Conservation (phyloP, 129 eudicot genomes). For the Apium graveolens region DNA sequence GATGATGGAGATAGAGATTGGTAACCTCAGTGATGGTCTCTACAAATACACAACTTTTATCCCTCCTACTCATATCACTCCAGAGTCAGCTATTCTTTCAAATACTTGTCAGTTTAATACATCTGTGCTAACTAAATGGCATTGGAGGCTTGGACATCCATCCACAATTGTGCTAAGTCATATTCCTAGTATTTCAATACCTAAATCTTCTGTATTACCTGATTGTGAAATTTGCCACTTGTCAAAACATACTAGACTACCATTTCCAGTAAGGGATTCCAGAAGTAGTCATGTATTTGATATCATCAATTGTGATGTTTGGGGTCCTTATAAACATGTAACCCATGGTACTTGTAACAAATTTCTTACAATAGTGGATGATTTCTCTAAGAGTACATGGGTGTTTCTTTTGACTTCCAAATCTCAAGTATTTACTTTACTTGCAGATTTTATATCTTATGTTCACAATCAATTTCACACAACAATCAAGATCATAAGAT, state of each 20-base stretch:
- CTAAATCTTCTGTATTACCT: rapidly evolving
- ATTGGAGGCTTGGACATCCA: background rate
- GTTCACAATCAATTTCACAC: background rate
- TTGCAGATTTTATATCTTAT: background rate
- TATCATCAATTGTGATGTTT: background rate
- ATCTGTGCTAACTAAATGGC: background rate
- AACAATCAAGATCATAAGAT: background rate
- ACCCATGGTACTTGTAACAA: background rate
- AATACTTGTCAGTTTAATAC: rapidly evolving
- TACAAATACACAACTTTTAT: background rate
- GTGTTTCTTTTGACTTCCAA: background rate
- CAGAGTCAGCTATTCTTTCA: background rate
- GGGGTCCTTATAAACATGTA: background rate
- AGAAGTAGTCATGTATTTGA: background rate
- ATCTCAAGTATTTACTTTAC: background rate
- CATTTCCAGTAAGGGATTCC: background rate
- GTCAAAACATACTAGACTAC: background rate
- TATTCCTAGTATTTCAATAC: background rate
- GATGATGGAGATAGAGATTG: background rate
- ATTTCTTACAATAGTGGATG: constrained; percentile 10
- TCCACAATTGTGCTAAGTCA: background rate
- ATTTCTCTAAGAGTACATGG: background rate
- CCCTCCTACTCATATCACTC: rapidly evolving
- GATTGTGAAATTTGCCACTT: background rate
- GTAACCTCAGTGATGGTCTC: background rate